Conservation (phyloP, 768 basidiomycete genomes). For the Russula lepida region DNA sequence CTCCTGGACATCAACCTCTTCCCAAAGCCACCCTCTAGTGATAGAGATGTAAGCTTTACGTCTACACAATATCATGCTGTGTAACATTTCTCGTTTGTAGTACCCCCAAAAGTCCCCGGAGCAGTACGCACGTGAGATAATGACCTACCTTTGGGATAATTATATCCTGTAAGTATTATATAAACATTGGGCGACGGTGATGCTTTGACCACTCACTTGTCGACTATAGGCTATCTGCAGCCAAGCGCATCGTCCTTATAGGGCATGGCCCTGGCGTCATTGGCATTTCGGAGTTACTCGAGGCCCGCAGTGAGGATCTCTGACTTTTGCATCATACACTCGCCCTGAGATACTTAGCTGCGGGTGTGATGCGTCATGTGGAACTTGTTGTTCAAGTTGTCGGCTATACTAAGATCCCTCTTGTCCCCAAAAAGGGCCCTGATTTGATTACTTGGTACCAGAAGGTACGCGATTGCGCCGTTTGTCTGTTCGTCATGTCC, state of each 20-base stretch:
- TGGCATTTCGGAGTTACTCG: slow-evolving; percentile 65
- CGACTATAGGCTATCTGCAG: slow-evolving; percentile 53
- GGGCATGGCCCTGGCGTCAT: slow-evolving; percentile 84
- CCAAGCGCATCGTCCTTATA: slow-evolving; percentile 67
- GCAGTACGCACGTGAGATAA: slow-evolving; percentile 44
- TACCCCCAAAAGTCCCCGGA: slow-evolving; percentile 22
- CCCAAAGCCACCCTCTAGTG: slow-evolving; percentile 33
- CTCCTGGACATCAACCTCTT: slow-evolving; percentile 84
- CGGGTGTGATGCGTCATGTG: slow-evolving; percentile 41
- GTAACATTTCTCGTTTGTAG: neutral
- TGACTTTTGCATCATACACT: neutral
- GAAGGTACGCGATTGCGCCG: slow-evolving; percentile 36
- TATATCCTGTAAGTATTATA: slow-evolving; percentile 63
- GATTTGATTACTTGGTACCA: slow-evolving; percentile 51
- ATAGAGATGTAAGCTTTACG: slow-evolving; percentile 16
- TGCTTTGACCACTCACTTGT: neutral
- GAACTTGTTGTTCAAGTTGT: slow-evolving; percentile 21
- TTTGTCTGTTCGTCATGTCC: neutral
- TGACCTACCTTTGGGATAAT: slow-evolving; percentile 93
- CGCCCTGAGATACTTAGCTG: slow-evolving; percentile 28
- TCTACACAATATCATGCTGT: neutral
- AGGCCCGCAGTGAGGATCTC: slow-evolving; percentile 49
- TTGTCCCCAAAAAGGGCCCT: slow-evolving; percentile 17
- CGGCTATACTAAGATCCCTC: slow-evolving; percentile 18
- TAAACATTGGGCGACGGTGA: neutral